Conservation (phyloP, 345 rosid genomes). For the Eucalyptus dawsonii region DNA sequence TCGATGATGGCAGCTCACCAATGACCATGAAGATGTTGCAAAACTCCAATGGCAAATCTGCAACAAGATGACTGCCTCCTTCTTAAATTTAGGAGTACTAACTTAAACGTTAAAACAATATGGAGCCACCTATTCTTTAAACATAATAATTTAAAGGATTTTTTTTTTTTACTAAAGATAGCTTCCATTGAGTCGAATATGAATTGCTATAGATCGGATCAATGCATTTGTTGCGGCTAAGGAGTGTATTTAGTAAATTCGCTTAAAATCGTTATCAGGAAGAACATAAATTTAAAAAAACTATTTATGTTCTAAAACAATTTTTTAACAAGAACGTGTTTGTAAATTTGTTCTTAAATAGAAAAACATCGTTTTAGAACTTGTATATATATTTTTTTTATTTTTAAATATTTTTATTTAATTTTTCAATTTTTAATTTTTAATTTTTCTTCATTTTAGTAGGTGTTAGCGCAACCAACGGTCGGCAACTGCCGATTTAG, state of each 20-base stretch:
- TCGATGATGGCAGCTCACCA: not conserved
- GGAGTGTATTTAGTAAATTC: no score
- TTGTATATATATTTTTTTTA: no score
- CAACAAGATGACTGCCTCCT: not conserved
- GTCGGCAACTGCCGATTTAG: no score
- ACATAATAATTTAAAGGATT: not conserved
- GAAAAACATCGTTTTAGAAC: no score
- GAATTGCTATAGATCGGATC: not conserved
- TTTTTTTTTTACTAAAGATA: not conserved
- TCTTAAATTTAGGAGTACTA: not conserved
- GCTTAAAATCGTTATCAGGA: no score
- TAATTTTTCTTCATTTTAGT: no score
- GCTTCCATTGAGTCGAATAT: not conserved
- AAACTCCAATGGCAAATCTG: not conserved
- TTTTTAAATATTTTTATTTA: no score
- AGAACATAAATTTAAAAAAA: accelerated
- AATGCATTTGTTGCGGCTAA: no score
- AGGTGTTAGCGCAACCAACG: accelerated
- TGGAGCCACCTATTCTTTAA: not conserved
- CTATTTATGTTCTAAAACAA: accelerated
- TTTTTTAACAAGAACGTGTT: no score
- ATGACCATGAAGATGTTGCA: not conserved
- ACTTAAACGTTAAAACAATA: not conserved
- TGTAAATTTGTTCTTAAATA: no score
- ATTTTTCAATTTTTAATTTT: no score